A percentile compares a stretch with the other conserved stretches of the same genome.
Conservation (phyloP, 495 filamentous ascomycete species). For the Umbilicaria muhlenbergii region DNA sequence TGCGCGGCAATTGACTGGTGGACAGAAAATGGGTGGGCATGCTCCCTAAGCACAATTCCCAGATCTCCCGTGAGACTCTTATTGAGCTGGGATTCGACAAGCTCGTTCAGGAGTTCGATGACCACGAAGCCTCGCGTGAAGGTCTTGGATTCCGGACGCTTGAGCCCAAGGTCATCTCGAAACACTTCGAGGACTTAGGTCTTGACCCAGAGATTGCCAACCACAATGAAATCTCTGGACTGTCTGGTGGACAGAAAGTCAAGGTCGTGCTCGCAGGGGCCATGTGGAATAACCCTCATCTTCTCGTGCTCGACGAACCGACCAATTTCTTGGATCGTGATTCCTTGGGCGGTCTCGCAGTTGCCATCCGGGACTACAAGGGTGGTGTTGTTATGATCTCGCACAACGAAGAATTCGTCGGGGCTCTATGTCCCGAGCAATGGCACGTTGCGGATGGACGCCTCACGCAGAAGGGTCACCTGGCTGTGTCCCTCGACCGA, state of each 20-base stretch:
- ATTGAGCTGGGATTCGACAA: conserved; percentile 75
- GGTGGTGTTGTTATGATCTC: conserved; percentile 98
- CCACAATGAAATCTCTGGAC: conserved; percentile 93
- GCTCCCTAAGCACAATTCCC: conserved; percentile 83
- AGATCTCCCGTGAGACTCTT: conserved; percentile 87
- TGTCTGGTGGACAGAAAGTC: conserved; percentile 98
- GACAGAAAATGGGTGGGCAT: conserved; percentile 68
- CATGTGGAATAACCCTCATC: conserved; percentile 98
- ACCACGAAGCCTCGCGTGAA: conserved; percentile 93
- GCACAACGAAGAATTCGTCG: conserved; percentile 97
- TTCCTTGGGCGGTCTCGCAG: conserved; percentile 85
- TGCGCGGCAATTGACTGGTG: conserved; percentile 9
- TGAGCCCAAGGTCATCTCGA: conserved; percentile 81
- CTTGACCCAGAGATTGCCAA: conserved; percentile 95
- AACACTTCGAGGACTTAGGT: conserved; percentile 96
- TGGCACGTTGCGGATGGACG: conserved; percentile 84
- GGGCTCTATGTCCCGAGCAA: conserved; percentile 84
- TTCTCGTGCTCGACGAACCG: conserved; percentile 94
- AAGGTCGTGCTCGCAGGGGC: conserved; percentile 97
- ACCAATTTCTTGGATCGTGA: conserved; percentile 99
- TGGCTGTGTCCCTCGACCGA: conserved; percentile 55
- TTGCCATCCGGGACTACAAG: conserved; percentile 93
- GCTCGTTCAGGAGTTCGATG: conserved; percentile 92
- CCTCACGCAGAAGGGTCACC: conserved; percentile 65
- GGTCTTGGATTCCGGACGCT: conserved; percentile 90